phyloP scores from a whole-genome alignment of 306 rosid species.

The Parietaria judaica region DNA sequence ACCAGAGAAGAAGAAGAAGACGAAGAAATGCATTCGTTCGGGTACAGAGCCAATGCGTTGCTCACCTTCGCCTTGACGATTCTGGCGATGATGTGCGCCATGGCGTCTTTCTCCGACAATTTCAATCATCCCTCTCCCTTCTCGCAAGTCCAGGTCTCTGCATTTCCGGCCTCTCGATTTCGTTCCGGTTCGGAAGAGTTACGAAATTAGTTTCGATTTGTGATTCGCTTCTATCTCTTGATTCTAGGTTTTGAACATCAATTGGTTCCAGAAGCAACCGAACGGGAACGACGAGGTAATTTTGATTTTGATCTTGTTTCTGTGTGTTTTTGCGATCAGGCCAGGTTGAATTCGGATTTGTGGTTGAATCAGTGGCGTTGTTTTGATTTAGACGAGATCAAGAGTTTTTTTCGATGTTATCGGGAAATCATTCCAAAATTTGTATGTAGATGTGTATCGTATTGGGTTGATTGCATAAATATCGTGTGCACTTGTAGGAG shows the following conservation, averaged over 20 bases:
- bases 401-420: too few species aligned
- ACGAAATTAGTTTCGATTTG: constrained; percentile 8
- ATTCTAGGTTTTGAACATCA: constrained; percentile 57
- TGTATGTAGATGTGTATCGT: not conserved
- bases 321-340: not conserved
- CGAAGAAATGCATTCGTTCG: constrained; percentile 73
- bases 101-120: constrained; percentile 72
- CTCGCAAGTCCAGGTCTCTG: constrained; percentile 56
- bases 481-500: not conserved
- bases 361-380: too few species aligned
- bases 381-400: too few species aligned
- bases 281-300: constrained; percentile 84
- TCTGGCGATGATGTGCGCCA: constrained; percentile 68
- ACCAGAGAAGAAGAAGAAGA: not conserved
- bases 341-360: not conserved
- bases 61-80: constrained; percentile 72
- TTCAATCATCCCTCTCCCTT: constrained; percentile 62
- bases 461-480: not conserved
- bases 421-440: not conserved
- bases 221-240: not conserved
- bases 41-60: constrained; percentile 75
- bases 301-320: not conserved
- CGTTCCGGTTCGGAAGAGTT: not conserved
- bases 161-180: not conserved
- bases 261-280: constrained; percentile 91